Conservation (phyloP, 805 yeast species). For the Candida odintsovae region DNA sequence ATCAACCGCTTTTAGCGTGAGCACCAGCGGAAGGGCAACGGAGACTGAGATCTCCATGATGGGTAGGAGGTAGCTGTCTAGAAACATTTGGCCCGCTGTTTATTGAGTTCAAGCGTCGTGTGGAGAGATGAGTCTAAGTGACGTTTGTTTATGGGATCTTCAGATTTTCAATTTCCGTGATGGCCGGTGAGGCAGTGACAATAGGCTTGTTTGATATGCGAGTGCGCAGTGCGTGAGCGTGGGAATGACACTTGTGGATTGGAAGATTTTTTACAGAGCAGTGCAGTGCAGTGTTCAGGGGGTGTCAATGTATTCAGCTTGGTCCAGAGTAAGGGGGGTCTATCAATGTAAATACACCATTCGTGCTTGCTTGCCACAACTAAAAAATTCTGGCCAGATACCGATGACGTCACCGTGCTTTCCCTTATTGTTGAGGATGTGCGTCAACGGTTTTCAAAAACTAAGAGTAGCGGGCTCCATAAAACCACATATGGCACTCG, state of each 20-base stretch:
- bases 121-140: not conserved
- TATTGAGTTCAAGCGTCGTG: not conserved
- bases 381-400: not conserved
- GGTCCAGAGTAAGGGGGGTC: too few species aligned
- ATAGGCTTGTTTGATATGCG: not conserved
- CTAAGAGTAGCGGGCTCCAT: too few species aligned
- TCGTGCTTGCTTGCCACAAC: not conserved
- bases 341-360: too few species aligned
- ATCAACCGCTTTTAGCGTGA: conserved; percentile 18
- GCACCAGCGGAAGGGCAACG: conserved; percentile 12
- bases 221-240: not conserved
- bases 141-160: not conserved
- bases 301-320: too few species aligned
- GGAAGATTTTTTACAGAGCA: too few species aligned
- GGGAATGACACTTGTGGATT: not conserved
- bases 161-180: not conserved
- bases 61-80: conserved; percentile 13
- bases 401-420: too few species aligned
- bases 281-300: not conserved
- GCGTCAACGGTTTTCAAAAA: too few species aligned
- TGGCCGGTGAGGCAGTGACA: not conserved
- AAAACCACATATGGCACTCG: too few species aligned
- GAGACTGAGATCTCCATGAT: conserved; percentile 9
- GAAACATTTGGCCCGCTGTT: conserved; percentile 3
- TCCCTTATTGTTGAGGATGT: too few species aligned